Percentiles rank a stretch among this genome's conserved stretches.
These are phyloP conservation scores for Dictyostelium brefeldianum DNA, from an alignment of 78 protist genomes.

Conservation along the genomic window DNA sequence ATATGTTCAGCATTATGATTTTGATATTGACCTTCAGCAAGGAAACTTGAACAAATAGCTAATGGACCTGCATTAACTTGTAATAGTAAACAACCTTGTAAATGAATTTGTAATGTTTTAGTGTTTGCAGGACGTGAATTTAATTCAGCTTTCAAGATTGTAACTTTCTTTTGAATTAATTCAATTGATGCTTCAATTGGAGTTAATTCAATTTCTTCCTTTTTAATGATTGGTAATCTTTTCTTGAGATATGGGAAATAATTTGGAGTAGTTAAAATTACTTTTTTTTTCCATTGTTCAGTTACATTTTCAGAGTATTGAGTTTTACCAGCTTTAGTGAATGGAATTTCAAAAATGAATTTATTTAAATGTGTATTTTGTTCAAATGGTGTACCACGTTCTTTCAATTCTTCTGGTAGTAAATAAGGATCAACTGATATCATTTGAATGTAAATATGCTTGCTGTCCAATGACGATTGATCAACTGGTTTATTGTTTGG, in stretches of 20 bases:
- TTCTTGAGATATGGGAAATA: conserved; percentile 82
- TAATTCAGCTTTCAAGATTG: conserved; percentile 29
- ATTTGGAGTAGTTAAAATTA: conserved; percentile 54
- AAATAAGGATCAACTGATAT: conserved; percentile 56
- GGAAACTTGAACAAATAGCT: conserved; percentile 64
- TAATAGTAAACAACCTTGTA: conserved; percentile 66
- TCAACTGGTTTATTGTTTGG: conserved; percentile 77
- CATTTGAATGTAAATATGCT: conserved; percentile 63
- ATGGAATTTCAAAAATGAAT: conserved; percentile 77
- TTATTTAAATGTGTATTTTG: conserved; percentile 68
- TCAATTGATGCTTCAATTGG: conserved; percentile 82
- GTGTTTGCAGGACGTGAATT: conserved; percentile 41
- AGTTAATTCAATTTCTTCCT: conserved; percentile 73
- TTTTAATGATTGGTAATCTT: conserved; percentile 40
- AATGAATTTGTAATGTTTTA: conserved; percentile 76
- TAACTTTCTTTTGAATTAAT: conserved; percentile 53
- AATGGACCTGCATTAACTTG: conserved; percentile 87
- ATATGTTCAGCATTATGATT: conserved; percentile 71
- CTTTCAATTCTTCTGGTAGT: conserved; percentile 46
- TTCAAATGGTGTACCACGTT: conserved; percentile 41
- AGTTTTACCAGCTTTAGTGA: conserved; percentile 67
- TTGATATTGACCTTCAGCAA: conserved; percentile 14
- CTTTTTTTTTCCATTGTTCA: conserved; percentile 78
- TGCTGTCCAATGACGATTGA: neutral
- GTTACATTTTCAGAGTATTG: conserved; percentile 37